Percentiles rank a stretch among this genome's conserved stretches.
Conservation (phyloP, 176 grass and related monocot genomes). For the Avena eriantha region DNA sequence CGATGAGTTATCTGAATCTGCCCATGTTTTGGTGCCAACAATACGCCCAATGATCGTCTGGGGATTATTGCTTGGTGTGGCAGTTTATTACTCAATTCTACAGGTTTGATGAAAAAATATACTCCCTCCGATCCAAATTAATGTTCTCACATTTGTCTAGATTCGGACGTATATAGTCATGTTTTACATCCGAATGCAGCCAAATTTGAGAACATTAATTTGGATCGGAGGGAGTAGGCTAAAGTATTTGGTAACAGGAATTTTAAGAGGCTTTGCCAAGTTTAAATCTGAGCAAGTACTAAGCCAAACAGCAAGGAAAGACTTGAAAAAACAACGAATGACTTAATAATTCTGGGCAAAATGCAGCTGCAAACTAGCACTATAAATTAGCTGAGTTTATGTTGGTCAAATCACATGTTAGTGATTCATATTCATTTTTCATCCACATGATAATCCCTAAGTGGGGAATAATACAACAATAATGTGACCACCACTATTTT, state of each 20-base stretch:
- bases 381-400: neutral
- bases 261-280: neutral
- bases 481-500: constrained; percentile 17
- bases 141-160: no score
- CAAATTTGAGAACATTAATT: no score
- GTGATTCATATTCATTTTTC: constrained; percentile 1
- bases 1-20: constrained; percentile 3
- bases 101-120: neutral
- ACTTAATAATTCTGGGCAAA: neutral
- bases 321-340: neutral
- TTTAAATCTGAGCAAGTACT: neutral
- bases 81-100: neutral
- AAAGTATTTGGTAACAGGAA: neutral
- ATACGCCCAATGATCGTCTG: neutral
- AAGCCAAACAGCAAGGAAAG: neutral
- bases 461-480: constrained; percentile 31
- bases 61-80: neutral
- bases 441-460: constrained; percentile 23
- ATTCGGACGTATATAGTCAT: no score
- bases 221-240: neutral
- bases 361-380: constrained; percentile 2
- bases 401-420: constrained; percentile 22
- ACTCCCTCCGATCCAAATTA: no score
- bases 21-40: neutral
- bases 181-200: no score